These are phyloP conservation scores for Coleophoma crateriformis DNA, from an alignment of 2,329 filamentous ascomycete species.

Conservation along the genomic window DNA sequence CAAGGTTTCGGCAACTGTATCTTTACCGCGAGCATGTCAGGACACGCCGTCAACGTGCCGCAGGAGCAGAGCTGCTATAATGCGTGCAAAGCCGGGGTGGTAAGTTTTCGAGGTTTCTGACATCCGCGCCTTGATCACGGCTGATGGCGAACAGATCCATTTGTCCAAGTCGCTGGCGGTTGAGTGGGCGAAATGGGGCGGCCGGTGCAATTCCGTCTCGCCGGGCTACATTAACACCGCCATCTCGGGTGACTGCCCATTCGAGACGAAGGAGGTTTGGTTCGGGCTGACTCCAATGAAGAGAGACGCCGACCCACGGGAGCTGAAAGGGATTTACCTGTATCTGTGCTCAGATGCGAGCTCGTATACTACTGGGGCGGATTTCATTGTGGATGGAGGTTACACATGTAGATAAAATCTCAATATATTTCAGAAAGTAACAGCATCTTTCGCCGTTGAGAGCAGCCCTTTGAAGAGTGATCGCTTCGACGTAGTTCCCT, in stretches of 20 bases:
- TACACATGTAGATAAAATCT: constrained; percentile 53
- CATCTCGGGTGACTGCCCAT: constrained; percentile 66
- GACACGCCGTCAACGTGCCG: constrained; percentile 76
- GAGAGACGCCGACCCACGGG: constrained; percentile 63
- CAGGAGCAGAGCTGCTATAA: constrained; percentile 78
- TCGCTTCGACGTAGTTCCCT: no score
- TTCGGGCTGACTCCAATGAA: constrained; percentile 64
- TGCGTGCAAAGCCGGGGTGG: constrained; percentile 71
- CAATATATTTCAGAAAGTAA: background rate
- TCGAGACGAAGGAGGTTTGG: constrained; percentile 76
- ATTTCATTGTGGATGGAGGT: constrained; percentile 66
- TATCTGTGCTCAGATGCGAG: constrained; percentile 67
- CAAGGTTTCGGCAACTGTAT: constrained; percentile 59
- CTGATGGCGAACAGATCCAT: constrained; percentile 39
- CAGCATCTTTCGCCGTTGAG: no score
- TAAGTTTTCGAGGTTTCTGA: background rate
- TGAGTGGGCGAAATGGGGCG: constrained; percentile 70
- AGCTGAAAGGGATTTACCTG: constrained; percentile 68
- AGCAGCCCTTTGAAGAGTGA: no score
- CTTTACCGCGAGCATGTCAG: constrained; percentile 73
- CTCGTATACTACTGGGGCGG: constrained; percentile 68
- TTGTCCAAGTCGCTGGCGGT: constrained; percentile 72
- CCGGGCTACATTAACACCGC: constrained; percentile 84
- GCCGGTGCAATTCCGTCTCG: constrained; percentile 75
- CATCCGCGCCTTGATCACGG: background rate